Conservation (phyloP, 2,329 filamentous ascomycete species). For the Penicillium sp. region DNA sequence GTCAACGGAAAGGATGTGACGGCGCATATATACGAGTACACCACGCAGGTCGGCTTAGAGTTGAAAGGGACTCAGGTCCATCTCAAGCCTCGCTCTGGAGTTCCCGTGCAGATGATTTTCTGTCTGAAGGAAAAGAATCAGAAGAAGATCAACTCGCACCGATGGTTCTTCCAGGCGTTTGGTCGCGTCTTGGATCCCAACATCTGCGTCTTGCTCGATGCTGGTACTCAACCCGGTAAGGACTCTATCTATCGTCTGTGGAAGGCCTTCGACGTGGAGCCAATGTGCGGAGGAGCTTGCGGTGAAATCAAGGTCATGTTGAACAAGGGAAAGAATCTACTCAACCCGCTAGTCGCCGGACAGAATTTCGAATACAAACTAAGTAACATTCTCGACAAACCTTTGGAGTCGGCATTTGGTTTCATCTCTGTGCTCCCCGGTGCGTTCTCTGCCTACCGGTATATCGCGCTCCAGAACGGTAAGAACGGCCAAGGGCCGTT, state of each 20-base stretch:
- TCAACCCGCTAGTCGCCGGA: slow-evolving; percentile 92
- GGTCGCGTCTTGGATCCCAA: slow-evolving; percentile 91
- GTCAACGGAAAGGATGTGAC: slow-evolving; percentile 97
- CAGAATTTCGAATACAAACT: slow-evolving; percentile 99
- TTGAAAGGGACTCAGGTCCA: slow-evolving; percentile 89
- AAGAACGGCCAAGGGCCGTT: slow-evolving; percentile 90
- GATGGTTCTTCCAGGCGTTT: slow-evolving; percentile 99
- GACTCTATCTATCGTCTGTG: slow-evolving; percentile 97
- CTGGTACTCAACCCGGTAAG: slow-evolving; percentile 90
- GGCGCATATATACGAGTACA: slow-evolving; percentile 89
- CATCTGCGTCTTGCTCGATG: slow-evolving; percentile 94
- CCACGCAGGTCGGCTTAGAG: slow-evolving; percentile 69
- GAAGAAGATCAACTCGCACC: slow-evolving; percentile 99
- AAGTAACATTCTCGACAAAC: slow-evolving; percentile 98
- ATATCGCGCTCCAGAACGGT: slow-evolving; percentile 92
- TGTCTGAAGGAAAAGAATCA: slow-evolving; percentile 99
- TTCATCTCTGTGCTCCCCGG: slow-evolving; percentile 97
- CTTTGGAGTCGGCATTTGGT: slow-evolving; percentile 93
- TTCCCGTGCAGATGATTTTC: slow-evolving; percentile 95
- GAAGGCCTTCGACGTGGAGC: slow-evolving; percentile 97
- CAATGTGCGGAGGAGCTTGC: slow-evolving; percentile 96
- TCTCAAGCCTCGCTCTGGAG: slow-evolving; percentile 78
- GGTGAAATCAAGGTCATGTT: slow-evolving; percentile 99
- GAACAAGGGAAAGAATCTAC: slow-evolving; percentile 79
- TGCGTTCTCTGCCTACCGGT: slow-evolving; percentile 98